Conservation (phyloP, 371 early-diverging fungal genomes). For the Mucor sp. region DNA sequence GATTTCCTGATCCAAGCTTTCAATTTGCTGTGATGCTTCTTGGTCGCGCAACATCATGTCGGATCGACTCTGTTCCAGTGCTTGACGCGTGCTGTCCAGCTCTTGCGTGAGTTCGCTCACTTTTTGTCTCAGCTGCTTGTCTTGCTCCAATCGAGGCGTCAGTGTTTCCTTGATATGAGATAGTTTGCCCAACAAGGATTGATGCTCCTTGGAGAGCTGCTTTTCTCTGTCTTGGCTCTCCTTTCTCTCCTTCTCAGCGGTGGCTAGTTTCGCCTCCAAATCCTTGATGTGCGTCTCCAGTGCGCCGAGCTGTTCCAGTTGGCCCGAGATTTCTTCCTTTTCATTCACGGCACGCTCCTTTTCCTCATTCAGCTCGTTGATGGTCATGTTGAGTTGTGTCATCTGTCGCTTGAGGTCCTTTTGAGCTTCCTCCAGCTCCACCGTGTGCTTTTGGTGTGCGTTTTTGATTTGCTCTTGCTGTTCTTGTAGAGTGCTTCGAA, state of each 20-base stretch:
- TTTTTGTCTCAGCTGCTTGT: conserved; percentile 38
- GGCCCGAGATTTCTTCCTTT: conserved; percentile 30
- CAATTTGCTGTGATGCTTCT: conserved; percentile 22
- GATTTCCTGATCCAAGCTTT: conserved; percentile 26
- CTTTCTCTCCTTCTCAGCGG: conserved; percentile 15
- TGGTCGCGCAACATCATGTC: conserved; percentile 35
- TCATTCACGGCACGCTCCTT: conserved; percentile 36
- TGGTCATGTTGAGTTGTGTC: conserved; percentile 37
- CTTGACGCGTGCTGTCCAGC: conserved; percentile 17
- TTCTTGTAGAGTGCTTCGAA: conserved; percentile 26
- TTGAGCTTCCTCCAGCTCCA: conserved; percentile 11
- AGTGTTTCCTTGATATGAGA: conserved; percentile 45
- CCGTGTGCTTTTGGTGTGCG: neutral
- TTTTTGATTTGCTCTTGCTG: conserved; percentile 7
- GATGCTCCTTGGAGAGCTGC: conserved; percentile 46
- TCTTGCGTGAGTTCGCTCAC: conserved; percentile 30
- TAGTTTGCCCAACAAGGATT: conserved; percentile 35
- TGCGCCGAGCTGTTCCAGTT: neutral
- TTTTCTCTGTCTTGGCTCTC: conserved; percentile 26
- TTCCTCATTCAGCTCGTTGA: conserved; percentile 40
- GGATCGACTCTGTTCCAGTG: conserved; percentile 26
- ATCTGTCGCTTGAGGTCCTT: conserved; percentile 43
- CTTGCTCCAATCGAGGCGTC: conserved; percentile 45
- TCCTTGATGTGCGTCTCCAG: neutral
- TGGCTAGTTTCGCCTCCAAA: conserved; percentile 6